Conservation (phyloP, 2,329 filamentous ascomycete species). For the Thielaviopsis euricoi region DNA sequence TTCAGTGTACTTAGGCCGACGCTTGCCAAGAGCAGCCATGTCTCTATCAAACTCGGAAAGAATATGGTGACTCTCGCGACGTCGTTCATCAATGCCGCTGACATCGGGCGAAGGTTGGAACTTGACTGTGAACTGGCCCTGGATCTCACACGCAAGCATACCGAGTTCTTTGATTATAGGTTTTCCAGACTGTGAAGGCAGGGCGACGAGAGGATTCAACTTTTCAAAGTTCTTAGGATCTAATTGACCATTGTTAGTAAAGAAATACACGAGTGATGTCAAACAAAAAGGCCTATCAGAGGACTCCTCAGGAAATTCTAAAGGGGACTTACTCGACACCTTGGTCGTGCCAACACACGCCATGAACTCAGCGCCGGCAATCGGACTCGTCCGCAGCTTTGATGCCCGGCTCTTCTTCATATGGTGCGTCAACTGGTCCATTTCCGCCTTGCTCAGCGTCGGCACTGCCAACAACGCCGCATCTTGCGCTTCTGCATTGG, state of each 20-base stretch:
- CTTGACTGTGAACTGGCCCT: slow-evolving; percentile 25
- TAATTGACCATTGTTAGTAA: too few relatives aligned
- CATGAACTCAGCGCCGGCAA: slow-evolving; percentile 24
- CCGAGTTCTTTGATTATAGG: slow-evolving; percentile 24
- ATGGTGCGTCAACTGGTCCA: slow-evolving; percentile 22
- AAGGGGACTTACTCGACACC: slow-evolving; percentile 19
- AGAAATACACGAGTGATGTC: too few relatives aligned
- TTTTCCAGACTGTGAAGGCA: slow-evolving; percentile 24
- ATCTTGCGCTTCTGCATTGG: slow-evolving; percentile 3
- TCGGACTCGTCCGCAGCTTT: slow-evolving; percentile 23
- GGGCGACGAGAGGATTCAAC: slow-evolving; percentile 25
- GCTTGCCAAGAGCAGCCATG: slow-evolving; percentile 26
- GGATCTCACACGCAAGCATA: slow-evolving; percentile 26
- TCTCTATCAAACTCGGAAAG: slow-evolving; percentile 26
- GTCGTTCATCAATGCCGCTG: slow-evolving; percentile 25
- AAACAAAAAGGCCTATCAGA: too few relatives aligned
- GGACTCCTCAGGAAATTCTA: neutral
- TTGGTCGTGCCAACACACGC: slow-evolving; percentile 24
- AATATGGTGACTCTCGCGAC: slow-evolving; percentile 23
- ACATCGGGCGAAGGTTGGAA: slow-evolving; percentile 25
- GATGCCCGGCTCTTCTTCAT: slow-evolving; percentile 22
- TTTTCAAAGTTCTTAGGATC: slow-evolving; percentile 30
- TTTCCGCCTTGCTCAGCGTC: slow-evolving; percentile 14
- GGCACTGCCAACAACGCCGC: slow-evolving; percentile 18
- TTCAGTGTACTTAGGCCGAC: slow-evolving; percentile 29